phyloP scores from a whole-genome alignment of 495 filamentous ascomycete species.

The Aspergillus haitiensis region DNA sequence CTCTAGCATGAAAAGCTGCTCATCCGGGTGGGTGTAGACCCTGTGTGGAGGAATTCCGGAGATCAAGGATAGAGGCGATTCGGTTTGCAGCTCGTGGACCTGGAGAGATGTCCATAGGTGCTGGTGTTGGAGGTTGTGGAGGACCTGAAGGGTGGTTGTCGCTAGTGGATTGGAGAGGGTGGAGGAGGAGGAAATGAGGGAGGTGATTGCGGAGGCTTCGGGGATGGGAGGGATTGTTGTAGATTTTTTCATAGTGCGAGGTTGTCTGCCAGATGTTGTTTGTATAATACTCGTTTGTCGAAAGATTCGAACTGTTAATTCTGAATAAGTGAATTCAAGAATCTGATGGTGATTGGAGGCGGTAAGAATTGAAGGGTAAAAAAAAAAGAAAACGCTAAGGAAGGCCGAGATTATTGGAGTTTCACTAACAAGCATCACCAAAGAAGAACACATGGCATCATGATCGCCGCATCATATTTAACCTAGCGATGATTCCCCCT shows the following conservation, averaged over 20 bases:
- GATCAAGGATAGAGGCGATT: slow-evolving; percentile 60
- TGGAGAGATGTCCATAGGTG: slow-evolving; percentile 78
- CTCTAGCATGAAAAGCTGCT: slow-evolving; percentile 78
- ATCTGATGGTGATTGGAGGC: neutral
- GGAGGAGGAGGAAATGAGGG: slow-evolving; percentile 33
- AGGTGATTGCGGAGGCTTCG: slow-evolving; percentile 35
- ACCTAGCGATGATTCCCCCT: slow-evolving; percentile 2
- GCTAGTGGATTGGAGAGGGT: slow-evolving; percentile 32
- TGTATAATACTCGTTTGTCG: neutral
- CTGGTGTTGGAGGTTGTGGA: slow-evolving; percentile 81
- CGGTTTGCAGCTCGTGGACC: slow-evolving; percentile 48
- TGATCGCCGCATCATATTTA: slow-evolving; percentile 23
- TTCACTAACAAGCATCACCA: slow-evolving; percentile 20
- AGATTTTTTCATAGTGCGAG: neutral
- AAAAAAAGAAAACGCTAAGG: slow-evolving; percentile 17
- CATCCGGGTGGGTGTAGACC: slow-evolving; percentile 90
- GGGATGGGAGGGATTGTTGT: slow-evolving; percentile 8
- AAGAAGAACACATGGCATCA: slow-evolving; percentile 48
- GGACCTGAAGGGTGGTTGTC: slow-evolving; percentile 64
- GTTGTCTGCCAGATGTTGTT: neutral
- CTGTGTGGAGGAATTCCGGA: slow-evolving; percentile 85
- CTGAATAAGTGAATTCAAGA: neutral
- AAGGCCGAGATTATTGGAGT: slow-evolving; percentile 19
- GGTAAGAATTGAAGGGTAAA: slow-evolving; percentile 4
- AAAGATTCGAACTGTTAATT: neutral